phyloP scores from a whole-genome alignment of 2,329 filamentous ascomycete species.

The Arthrinium puccinioides region DNA sequence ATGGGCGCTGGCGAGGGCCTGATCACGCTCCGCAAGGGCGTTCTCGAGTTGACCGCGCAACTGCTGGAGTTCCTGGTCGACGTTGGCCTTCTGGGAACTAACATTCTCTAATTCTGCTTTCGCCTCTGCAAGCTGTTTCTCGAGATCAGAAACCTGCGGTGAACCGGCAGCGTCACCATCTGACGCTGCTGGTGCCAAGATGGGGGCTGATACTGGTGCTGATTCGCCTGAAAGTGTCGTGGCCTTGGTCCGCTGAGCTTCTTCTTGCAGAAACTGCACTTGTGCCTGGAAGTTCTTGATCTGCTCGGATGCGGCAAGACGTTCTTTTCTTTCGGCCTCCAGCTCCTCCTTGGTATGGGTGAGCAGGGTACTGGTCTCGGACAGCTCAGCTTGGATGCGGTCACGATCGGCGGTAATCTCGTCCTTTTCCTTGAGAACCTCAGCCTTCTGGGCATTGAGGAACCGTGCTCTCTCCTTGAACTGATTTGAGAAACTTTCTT shows the following conservation, averaged over 20 bases:
- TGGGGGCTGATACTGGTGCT: background rate
- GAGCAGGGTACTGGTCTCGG: constrained; percentile 33
- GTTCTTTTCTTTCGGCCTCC: constrained; percentile 35
- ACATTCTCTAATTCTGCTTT: constrained; percentile 59
- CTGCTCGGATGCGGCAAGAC: constrained; percentile 30
- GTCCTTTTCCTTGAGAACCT: constrained; percentile 32
- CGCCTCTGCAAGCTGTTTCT: constrained; percentile 40
- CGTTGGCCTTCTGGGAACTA: constrained; percentile 58
- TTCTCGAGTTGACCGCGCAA: constrained; percentile 53
- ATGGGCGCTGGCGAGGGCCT: constrained; percentile 42
- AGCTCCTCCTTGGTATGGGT: constrained; percentile 43
- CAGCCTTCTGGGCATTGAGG: background rate
- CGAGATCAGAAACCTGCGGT: constrained; percentile 39
- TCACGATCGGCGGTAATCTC: constrained; percentile 45
- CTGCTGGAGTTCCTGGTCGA: constrained; percentile 55
- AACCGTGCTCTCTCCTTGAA: constrained; percentile 48
- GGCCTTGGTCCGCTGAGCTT: constrained; percentile 30
- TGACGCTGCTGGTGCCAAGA: background rate
- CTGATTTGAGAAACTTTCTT: constrained; percentile 49
- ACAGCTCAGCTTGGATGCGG: constrained; percentile 42
- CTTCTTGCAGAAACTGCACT: constrained; percentile 18
- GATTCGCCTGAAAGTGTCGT: constrained; percentile 24
- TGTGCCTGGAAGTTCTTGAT: constrained; percentile 33
- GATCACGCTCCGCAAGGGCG: constrained; percentile 57
- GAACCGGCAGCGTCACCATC: constrained; percentile 27